Evolutionary conservation across 2,329 filamentous ascomycete species (phyloP).

Genomic region (Aureobasidium sp.): DNA sequence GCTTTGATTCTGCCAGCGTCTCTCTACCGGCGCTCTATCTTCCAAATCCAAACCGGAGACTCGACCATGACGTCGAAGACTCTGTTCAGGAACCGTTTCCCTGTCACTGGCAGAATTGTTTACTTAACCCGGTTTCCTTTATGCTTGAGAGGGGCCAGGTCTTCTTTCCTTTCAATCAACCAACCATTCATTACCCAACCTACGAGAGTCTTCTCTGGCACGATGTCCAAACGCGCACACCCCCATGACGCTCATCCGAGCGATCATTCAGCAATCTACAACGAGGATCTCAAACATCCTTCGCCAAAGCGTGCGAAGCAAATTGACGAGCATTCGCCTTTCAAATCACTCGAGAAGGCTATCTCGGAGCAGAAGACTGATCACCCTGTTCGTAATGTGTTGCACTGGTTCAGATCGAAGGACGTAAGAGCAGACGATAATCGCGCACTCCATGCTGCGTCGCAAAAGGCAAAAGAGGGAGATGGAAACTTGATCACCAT

Average conservation of each 20-base stretch:
- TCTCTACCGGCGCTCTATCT: not conserved
- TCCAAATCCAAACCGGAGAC: not conserved
- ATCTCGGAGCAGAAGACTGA: constrained; percentile 35
- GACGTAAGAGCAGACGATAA: constrained; percentile 47
- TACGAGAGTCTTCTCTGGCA: not conserved
- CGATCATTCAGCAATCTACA: constrained; percentile 9
- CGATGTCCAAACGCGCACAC: constrained; percentile 10
- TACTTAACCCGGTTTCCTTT: not conserved
- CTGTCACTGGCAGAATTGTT: not conserved
- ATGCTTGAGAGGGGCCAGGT: not conserved
- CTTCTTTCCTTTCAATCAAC: not conserved
- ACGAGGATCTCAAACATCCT: constrained; percentile 33
- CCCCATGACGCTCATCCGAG: constrained; percentile 12
- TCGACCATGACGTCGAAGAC: constrained; percentile 8
- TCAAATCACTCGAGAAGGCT: constrained; percentile 34
- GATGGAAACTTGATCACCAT: constrained; percentile 39
- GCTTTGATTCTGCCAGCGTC: not conserved
- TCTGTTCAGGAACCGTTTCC: constrained; percentile 3
- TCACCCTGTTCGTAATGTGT: constrained; percentile 35
- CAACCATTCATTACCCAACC: not conserved
- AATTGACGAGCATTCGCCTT: constrained; percentile 41
- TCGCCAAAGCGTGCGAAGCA: constrained; percentile 45
- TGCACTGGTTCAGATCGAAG: constrained; percentile 48
- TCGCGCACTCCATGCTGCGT: constrained; percentile 40
- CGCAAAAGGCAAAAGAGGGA: constrained; percentile 39